phyloP scores from a whole-genome alignment of 2,329 filamentous ascomycete genomes.

The Aureobasidium zeae region DNA sequence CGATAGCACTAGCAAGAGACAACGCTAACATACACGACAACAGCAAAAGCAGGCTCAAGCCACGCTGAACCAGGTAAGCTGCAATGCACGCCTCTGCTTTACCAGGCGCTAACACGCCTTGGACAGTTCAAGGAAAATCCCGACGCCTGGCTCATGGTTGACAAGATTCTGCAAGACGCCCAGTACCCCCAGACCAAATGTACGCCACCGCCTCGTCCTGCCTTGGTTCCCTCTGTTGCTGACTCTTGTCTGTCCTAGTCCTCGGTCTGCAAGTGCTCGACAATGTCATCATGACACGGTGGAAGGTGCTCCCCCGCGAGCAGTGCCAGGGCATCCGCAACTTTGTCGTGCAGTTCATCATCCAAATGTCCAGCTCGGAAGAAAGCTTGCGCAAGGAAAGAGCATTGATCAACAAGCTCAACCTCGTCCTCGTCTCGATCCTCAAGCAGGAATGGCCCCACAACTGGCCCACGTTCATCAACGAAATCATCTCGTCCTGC shows the following conservation, averaged over 20 bases:
- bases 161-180: constrained; percentile 90
- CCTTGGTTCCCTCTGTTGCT: constrained; percentile 21
- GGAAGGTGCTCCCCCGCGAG: constrained; percentile 93
- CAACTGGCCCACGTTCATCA: constrained; percentile 99
- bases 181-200: constrained; percentile 95
- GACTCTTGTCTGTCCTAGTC: constrained; percentile 45
- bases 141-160: constrained; percentile 94
- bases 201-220: constrained; percentile 38
- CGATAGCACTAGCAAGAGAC: no score
- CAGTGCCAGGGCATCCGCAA: constrained; percentile 96
- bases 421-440: constrained; percentile 92
- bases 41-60: constrained; percentile 96
- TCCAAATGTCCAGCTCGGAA: constrained; percentile 83
- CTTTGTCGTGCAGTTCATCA: constrained; percentile 98
- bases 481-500: constrained; percentile 95
- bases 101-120: constrained; percentile 15
- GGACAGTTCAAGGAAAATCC: constrained; percentile 95
- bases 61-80: constrained; percentile 76
- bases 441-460: constrained; percentile 99
- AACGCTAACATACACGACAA: constrained; percentile 16
- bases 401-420: constrained; percentile 94
- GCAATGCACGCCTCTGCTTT: no score
- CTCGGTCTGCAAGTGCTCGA: constrained; percentile 93
- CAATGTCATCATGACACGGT: constrained; percentile 96
- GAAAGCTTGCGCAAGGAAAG: constrained; percentile 76